Evolutionary conservation across 495 filamentous ascomycete species (phyloP).

Genomic region (Hypoxylon crocopeplum): DNA sequence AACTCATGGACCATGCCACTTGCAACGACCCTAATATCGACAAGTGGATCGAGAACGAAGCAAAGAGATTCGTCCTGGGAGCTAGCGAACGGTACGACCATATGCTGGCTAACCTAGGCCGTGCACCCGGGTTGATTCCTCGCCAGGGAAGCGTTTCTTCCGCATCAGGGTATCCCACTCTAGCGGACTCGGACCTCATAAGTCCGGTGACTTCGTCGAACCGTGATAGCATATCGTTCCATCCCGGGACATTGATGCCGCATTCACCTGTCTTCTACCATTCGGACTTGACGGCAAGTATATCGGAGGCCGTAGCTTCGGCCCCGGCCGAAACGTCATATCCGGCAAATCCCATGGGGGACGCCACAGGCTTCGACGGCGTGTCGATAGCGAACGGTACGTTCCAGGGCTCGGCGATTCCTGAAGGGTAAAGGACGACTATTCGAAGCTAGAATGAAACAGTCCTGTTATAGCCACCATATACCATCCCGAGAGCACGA

Average conservation of each 20-base stretch:
- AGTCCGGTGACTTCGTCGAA: constrained; percentile 14
- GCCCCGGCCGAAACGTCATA: constrained; percentile 8
- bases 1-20: constrained; percentile 64
- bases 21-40: constrained; percentile 62
- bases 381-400: constrained; percentile 7
- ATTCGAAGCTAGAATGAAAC: too few species aligned
- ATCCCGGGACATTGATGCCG: constrained; percentile 5
- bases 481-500: too few species aligned
- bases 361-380: constrained; percentile 3
- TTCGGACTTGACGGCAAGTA: constrained; percentile 10
- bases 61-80: constrained; percentile 48
- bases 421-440: too few species aligned
- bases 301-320: neutral
- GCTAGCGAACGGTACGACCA: constrained; percentile 42
- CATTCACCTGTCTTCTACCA: constrained; percentile 21
- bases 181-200: constrained; percentile 11
- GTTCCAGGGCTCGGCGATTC: constrained; percentile 2
- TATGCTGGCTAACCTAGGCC: constrained; percentile 35
- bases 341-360: constrained; percentile 1
- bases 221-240: constrained; percentile 18
- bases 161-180: constrained; percentile 3
- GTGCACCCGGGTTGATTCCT: constrained; percentile 5
- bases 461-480: too few species aligned
- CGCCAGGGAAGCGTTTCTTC: constrained; percentile 28
- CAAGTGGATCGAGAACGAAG: constrained; percentile 54